Conservation (phyloP, 179 eudicot species). For the Corrigiola litoralis region DNA sequence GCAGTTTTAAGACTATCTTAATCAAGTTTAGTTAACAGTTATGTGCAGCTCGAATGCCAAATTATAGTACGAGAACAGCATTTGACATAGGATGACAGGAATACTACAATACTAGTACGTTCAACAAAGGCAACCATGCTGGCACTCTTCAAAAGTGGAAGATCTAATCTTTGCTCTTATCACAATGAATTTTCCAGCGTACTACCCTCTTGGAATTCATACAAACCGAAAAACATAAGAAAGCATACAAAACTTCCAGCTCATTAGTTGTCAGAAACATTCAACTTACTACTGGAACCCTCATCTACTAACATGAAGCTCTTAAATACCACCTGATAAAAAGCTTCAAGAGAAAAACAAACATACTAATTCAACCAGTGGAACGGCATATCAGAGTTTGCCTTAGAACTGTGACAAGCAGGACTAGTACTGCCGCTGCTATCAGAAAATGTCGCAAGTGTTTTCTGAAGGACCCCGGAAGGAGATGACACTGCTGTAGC, state of each 20-base stretch:
- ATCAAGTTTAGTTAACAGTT: no score
- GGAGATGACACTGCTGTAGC: conserved; percentile 48
- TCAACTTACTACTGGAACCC: conserved; percentile 21
- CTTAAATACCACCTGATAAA: conserved; percentile 2
- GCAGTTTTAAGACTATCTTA: no score
- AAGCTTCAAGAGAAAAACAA: conserved; percentile 2
- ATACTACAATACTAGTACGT: not conserved
- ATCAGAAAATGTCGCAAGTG: conserved; percentile 49
- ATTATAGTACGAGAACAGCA: no score
- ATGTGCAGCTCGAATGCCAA: no score
- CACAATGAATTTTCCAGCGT: conserved; percentile 6
- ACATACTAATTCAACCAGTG: conserved; percentile 40
- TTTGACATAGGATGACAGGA: no score
- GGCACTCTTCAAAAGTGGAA: not conserved
- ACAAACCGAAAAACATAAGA: conserved; percentile 4
- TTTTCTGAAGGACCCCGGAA: conserved; percentile 48
- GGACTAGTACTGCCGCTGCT: conserved; percentile 59
- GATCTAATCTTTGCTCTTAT: not conserved
- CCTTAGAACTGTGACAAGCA: conserved; percentile 25
- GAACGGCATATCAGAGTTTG: conserved; percentile 34
- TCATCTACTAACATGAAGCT: conserved; percentile 1
- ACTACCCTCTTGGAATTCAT: conserved; percentile 17
- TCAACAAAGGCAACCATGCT: not conserved
- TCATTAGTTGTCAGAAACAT: conserved; percentile 23
- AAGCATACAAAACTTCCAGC: conserved; percentile 30